Evolutionary conservation across 495 filamentous ascomycete species (phyloP).

Genomic region (Haplographium delicatum): DNA sequence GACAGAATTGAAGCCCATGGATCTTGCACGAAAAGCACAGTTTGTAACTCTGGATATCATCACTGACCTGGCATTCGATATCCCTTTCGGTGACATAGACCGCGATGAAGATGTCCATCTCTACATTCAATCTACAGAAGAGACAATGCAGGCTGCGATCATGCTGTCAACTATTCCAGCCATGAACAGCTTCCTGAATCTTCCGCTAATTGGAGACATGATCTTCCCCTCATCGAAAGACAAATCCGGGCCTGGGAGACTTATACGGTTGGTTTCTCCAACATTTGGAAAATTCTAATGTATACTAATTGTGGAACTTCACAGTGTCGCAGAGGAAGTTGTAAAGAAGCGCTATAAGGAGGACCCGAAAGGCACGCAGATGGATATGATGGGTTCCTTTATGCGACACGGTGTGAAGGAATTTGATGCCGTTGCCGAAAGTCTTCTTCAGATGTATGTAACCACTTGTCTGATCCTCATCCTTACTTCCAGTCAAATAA

Average conservation of each 20-base stretch:
- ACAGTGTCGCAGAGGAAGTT: constrained; percentile 32
- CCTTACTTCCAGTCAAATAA: background rate
- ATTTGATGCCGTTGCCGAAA: constrained; percentile 36
- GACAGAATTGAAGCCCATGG: constrained; percentile 29
- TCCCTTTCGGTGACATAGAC: constrained; percentile 34
- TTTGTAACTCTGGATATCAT: constrained; percentile 45
- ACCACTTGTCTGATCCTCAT: background rate
- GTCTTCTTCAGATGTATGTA: constrained; percentile 35
- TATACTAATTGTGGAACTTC: background rate
- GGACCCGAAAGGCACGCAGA: constrained; percentile 6
- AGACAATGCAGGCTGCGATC: constrained; percentile 2
- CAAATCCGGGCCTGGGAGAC: constrained; percentile 44
- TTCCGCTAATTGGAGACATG: constrained; percentile 47
- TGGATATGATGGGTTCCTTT: constrained; percentile 40
- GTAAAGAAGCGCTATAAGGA: constrained; percentile 30
- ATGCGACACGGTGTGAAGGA: constrained; percentile 35
- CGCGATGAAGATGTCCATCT: constrained; percentile 36
- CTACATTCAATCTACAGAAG: constrained; percentile 18
- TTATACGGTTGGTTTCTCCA: constrained; percentile 34
- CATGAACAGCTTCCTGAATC: constrained; percentile 43
- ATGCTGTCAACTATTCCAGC: constrained; percentile 12
- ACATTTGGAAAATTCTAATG: background rate
- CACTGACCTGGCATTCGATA: constrained; percentile 38
- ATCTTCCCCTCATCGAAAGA: constrained; percentile 49
- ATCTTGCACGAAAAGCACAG: constrained; percentile 35